Evolutionary conservation across 163 green algal genomes (phyloP).

Genomic region (Prototheca wickerhamii): DNA sequence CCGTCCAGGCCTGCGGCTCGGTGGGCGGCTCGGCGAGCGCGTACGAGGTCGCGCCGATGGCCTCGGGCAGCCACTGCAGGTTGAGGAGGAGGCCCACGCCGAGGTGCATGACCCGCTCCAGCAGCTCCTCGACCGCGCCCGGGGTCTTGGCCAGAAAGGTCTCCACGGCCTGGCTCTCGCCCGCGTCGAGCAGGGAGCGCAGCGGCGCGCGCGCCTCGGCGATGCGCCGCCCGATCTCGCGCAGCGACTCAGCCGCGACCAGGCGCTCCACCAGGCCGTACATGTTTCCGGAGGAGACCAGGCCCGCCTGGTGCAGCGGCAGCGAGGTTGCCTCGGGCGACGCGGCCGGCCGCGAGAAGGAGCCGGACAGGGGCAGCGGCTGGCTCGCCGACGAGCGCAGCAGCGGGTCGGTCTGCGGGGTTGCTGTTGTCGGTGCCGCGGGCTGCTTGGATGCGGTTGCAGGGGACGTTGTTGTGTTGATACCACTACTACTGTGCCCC

Average conservation of each 20-base stretch:
- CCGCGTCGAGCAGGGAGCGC: constrained; percentile 10
- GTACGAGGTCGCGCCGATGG: constrained; percentile 31
- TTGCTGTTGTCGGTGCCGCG: too few species aligned
- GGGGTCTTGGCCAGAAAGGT: constrained; percentile 27
- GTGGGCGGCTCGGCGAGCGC: constrained; percentile 35
- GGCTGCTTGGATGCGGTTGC: too few species aligned
- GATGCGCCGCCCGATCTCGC: constrained; percentile 24
- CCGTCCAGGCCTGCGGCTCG: constrained; percentile 30
- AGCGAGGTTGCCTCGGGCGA: not conserved
- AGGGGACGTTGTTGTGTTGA: too few species aligned
- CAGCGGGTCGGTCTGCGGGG: too few species aligned
- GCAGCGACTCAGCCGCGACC: constrained; percentile 32
- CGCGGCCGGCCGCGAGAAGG: not conserved
- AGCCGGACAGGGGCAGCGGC: not conserved
- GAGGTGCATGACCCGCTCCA: constrained; percentile 22
- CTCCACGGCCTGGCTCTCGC: constrained; percentile 23
- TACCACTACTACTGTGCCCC: too few species aligned
- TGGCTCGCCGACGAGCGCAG: too few species aligned
- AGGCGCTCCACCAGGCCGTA: constrained; percentile 41
- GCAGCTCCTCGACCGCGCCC: constrained; percentile 19
- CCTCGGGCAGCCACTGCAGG: constrained; percentile 37
- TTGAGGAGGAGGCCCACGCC: constrained; percentile 35
- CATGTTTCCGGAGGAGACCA: constrained; percentile 38
- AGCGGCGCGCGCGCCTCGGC: constrained; percentile 15
- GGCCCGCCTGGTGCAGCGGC: not conserved